phyloP scores from a whole-genome alignment of 352 stramenopile species.

The Globisporangium orthogonon region DNA sequence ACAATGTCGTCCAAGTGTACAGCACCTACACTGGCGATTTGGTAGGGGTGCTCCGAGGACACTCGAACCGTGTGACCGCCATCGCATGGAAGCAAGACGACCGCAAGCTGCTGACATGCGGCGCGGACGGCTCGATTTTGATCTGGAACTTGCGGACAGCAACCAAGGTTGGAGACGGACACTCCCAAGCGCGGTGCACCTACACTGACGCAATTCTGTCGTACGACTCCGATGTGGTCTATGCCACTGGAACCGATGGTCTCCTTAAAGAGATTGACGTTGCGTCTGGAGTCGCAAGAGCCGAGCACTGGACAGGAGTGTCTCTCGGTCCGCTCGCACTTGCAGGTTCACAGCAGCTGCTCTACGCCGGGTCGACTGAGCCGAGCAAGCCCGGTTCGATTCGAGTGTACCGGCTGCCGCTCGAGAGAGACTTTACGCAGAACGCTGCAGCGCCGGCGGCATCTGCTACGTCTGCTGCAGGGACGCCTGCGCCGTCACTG shows the following conservation, averaged over 20 bases:
- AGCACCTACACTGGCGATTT: conserved; percentile 74
- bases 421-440: conserved; percentile 44
- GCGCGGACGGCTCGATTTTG: conserved; percentile 69
- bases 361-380: conserved; percentile 87
- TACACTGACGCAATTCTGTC: conserved; percentile 63
- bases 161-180: conserved; percentile 71
- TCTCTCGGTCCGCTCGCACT: conserved; percentile 78
- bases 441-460: neutral
- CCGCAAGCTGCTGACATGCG: conserved; percentile 66
- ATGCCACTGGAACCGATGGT: conserved; percentile 88
- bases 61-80: conserved; percentile 79
- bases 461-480: neutral
- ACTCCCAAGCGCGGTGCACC: conserved; percentile 68
- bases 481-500: conserved; percentile 9
- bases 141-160: conserved; percentile 72
- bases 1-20: conserved; percentile 87
- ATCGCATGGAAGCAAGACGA: conserved; percentile 79
- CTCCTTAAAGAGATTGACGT: conserved; percentile 88
- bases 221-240: conserved; percentile 66
- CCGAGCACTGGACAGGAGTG: conserved; percentile 51
- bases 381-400: conserved; percentile 56
- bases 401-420: conserved; percentile 60
- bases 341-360: conserved; percentile 78
- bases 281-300: conserved; percentile 41
- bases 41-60: conserved; percentile 58